Base-by-base conservation (phyloP, 2,329 filamentous ascomycete genomes). In the Penicillium sp. region DNA sequence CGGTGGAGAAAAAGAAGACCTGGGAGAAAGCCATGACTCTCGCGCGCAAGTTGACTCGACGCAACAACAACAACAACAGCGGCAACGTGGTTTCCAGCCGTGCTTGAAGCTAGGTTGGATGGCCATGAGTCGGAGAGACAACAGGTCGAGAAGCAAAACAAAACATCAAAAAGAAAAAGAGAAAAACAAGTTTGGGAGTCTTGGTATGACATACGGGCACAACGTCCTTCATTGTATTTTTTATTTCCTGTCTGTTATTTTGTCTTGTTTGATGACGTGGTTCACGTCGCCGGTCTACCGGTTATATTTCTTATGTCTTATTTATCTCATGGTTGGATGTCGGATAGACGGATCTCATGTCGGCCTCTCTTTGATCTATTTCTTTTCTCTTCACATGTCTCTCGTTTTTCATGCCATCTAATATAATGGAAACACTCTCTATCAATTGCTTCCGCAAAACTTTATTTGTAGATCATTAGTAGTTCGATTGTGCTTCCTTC, bases 1-100 rank as follows among this genome's bases (percentile, higher is more conserved):
- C 35, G 4, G 34, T 32, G 2, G 49, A 52, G 22, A 49, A 54
- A 33, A 59, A 54, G 33, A 52, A 51, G 11, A 54, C 42, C 3
- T 55, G 54, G 43, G 50, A 47, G 18, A 61, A 52, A 29, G 59
- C 57, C 1, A 46, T 55, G 40, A 52, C 45, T 4, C 41, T 62
- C 16, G 59, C 57, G 1, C 52, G 50, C 32, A 59, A 50, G 26
- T 29, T 61, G 14, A 55, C 53, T 8, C 53, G 49, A 9, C 48
- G 56, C 17, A 51, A 54, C 28, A 47, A 28, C 13, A 37, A 46
- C 7, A 45, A 52, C 13, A 37, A 46, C 7, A 45, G 52, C 26
- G 48, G 47, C 32, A 50, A 16, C n/a, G 35, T 51, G 8, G 42
- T 57, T 9, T 47, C 51, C n/a, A 44, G 41, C 23, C 39, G 43